Conservation (phyloP, 306 rosid species). For the Medicago lupulina region DNA sequence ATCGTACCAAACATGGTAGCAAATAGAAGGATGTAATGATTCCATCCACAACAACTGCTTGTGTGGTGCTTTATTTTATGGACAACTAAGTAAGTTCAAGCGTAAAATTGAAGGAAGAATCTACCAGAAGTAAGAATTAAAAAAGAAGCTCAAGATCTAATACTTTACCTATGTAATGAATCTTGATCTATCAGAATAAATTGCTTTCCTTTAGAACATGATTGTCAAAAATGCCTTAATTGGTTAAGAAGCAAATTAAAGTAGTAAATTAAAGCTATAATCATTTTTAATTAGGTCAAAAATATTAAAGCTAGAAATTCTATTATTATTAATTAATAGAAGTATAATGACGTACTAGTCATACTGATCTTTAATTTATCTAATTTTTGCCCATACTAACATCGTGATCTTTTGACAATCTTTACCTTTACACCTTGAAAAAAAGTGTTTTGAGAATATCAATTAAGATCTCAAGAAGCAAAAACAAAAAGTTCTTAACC, state of each 20-base stretch:
- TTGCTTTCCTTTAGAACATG: constrained; percentile 31
- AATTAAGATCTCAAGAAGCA: constrained; percentile 37
- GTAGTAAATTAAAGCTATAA: constrained; percentile 39
- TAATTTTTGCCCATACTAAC: constrained; percentile 16
- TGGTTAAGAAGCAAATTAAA: constrained; percentile 37
- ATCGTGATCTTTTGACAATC: constrained; percentile 30
- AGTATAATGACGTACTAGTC: background rate
- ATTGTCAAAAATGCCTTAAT: constrained; percentile 10
- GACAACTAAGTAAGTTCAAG: constrained; percentile 15
- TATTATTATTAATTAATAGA: background rate
- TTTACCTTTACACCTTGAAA: constrained; percentile 47
- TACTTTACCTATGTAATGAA: constrained; percentile 34
- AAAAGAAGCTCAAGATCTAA: constrained; percentile 7
- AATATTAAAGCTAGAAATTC: background rate
- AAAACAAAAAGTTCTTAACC: constrained; percentile 17
- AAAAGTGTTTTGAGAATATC: constrained; percentile 30
- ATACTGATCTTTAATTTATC: constrained; percentile 12
- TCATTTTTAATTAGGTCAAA: background rate
- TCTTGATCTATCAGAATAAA: constrained; percentile 24
- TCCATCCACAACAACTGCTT: constrained; percentile 8
- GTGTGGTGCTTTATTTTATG: constrained; percentile 9
- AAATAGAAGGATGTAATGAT: constrained; percentile 6
- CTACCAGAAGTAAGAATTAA: constrained; percentile 19
- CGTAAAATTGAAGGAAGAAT: constrained; percentile 53
- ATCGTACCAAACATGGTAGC: background rate